phyloP scores from a whole-genome alignment of 164 flowering plant species.

The Tetrastigma voinierianum region DNA sequence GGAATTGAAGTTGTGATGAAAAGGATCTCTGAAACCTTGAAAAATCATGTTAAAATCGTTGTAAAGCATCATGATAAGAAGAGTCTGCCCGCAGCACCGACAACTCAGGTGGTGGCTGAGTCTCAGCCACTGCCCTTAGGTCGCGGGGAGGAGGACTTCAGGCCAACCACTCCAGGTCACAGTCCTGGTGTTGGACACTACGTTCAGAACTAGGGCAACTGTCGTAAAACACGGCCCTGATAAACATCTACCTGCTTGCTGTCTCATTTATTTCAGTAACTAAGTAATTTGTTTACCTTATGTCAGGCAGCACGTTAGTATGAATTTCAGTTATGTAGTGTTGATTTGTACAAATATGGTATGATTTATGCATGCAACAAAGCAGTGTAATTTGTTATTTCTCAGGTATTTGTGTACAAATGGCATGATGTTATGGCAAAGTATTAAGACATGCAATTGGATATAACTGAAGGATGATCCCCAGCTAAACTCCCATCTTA shows the following conservation, averaged over 20 bases:
- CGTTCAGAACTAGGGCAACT: conserved; percentile 13
- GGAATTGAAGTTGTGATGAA: conserved; percentile 8
- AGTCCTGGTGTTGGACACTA: conserved; percentile 44
- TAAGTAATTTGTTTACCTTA: too few relatives aligned
- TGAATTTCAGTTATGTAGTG: too few relatives aligned
- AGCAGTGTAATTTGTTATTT: too few relatives aligned
- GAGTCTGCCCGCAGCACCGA: too few relatives aligned
- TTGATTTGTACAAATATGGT: too few relatives aligned
- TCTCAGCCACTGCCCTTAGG: conserved; percentile 3
- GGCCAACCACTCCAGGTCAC: conserved; percentile 49
- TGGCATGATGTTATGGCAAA: too few relatives aligned
- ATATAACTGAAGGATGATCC: too few relatives aligned
- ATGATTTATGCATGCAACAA: too few relatives aligned
- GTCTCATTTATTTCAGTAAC: neutral
- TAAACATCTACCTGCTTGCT: neutral
- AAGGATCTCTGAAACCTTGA: neutral
- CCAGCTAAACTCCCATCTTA: too few relatives aligned
- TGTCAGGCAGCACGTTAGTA: too few relatives aligned
- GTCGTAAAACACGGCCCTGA: neutral
- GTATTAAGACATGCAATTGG: too few relatives aligned
- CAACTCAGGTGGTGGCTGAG: neutral
- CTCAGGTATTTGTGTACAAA: too few relatives aligned
- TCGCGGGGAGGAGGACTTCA: conserved; percentile 26
- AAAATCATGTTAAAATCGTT: neutral
- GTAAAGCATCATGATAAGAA: neutral